Base-by-base conservation (phyloP, 2,329 filamentous ascomycete genomes). In the Akanthomyces uredinophilus region DNA sequence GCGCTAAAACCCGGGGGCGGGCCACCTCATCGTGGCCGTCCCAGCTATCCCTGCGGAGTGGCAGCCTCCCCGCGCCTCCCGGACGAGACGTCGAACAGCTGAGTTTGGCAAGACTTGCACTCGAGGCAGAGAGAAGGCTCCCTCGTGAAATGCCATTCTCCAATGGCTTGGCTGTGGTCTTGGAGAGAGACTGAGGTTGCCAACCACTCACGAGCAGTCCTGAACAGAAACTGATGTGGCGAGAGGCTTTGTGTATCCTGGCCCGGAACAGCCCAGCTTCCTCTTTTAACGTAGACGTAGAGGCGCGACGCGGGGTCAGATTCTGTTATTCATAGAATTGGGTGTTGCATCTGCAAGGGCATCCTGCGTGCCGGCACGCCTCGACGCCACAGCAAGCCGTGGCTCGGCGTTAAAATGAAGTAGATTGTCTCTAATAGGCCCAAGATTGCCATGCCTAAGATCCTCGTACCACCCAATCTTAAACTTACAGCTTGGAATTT, bases 1-100 rank as follows among this genome's bases (percentile, higher is more conserved):
- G 52, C 54, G 62, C 64, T 65, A 65, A 65, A 65, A 65, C 35
- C 64, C 62, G 64, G 64, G 64, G 64, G 63, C 51, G 63, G 63
- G 63, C 52, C 63, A n/a, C 32, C 32, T 35, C 37, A 39, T 39
- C 37, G 37, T 39, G 3, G 37, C 37, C 32, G 13, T 14, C 13
- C 37, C 37, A 39, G 37, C 37, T 16, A 16, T 5, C 37, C 13
- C 27, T 51, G 49, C 49, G 49, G 49, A 51, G 41, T n/a, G 35
- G 47, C 32, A 35, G 32, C 32, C 32, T 35, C 32, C 47, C 47
- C 47, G 47, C 11, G 24, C 35, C 47, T 35, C 35, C 47, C 47
- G 24, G 27, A 51, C 32, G 11, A 11, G 32, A 35, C 32, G 32
- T n/a, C n/a, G n/a, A n/a, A n/a, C n/a, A n/a, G n/a, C n/a, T n/a